Base-by-base conservation (phyloP, 495 filamentous ascomycete species). In the Penicillium tannophilum region DNA sequence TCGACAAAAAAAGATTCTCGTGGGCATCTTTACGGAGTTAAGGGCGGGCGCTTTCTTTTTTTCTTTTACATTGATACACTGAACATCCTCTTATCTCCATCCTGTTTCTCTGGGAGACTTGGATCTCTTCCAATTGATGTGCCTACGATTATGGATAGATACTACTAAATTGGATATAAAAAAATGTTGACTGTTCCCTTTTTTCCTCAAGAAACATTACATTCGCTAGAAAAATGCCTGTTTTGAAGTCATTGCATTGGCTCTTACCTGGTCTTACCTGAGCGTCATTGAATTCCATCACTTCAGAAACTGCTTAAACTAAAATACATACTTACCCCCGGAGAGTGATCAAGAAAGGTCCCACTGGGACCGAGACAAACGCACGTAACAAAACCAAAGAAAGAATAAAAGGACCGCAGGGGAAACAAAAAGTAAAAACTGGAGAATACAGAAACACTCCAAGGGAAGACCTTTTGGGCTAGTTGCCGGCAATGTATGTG, bases 231-330 rank as follows among this genome's bases (percentile, higher is more conserved):
- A 67, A 68, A 57, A 66, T 65, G 56, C 60, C 63, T 74, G 69
- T 63, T 55, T 65, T 68, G 58, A 41, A 64, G 73, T 75, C 57
- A 67, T 70, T 69, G 63, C 59, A 61, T 60, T 70, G 71, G 63
- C 66, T 70, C 83, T 88, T 89, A 89, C 86, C 87, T 88, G 82
- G 82, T 83, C 83, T 87, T 85, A 87, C 83, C 82, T 85, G 65
- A 69, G 56, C 62, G 39, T 63, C 62, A 62, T 55, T 60, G 53
- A 58, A 60, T 63, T 61, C 56, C 66, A 35, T 45, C 63, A 54
- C 57, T 52, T 63, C 52, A 36, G 55, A 54, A 51, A 65, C 62
- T 59, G 64, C 26, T 64, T 66, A 63, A 66, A 69, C 73, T 78
- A 75, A 76, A 73, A 62, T 80, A 80, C 76, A 82, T 81, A 82